Conservation (phyloP, 306 rosid species). For the Pterocarpus macrocarpus region DNA sequence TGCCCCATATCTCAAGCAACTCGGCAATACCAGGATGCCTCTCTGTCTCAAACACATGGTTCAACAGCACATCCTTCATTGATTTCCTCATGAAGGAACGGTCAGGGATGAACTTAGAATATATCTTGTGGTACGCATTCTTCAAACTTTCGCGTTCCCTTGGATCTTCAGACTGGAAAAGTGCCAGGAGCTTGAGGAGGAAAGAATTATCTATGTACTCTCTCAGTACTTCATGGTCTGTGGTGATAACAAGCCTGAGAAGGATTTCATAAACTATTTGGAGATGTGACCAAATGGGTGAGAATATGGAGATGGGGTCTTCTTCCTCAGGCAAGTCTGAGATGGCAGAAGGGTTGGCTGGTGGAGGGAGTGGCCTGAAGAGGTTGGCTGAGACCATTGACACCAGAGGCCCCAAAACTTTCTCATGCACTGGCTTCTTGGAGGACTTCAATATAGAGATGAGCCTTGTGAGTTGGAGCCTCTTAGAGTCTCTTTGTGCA, state of each 20-base stretch:
- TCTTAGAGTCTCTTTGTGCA: slow-evolving; percentile 67
- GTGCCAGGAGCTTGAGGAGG: slow-evolving; percentile 65
- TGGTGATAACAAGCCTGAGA: slow-evolving; percentile 56
- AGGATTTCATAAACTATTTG: slow-evolving; percentile 76
- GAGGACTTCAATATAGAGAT: slow-evolving; percentile 60
- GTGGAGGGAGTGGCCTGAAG: slow-evolving; percentile 85
- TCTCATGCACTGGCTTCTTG: slow-evolving; percentile 53
- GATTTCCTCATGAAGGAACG: slow-evolving; percentile 82
- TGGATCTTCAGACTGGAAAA: slow-evolving; percentile 79
- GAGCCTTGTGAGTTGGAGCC: slow-evolving; percentile 65
- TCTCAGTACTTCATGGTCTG: slow-evolving; percentile 53
- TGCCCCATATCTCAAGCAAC: slow-evolving; percentile 95
- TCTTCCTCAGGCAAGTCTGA: slow-evolving; percentile 69
- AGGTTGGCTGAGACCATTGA: slow-evolving; percentile 68
- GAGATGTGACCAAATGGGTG: slow-evolving; percentile 74
- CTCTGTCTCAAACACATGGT: slow-evolving; percentile 71
- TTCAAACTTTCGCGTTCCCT: slow-evolving; percentile 83
- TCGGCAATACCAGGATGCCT: slow-evolving; percentile 77
- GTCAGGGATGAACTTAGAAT: slow-evolving; percentile 59
- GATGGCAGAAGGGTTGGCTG: slow-evolving; percentile 46
- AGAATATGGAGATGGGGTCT: slow-evolving; percentile 56
- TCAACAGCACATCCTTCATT: slow-evolving; percentile 72
- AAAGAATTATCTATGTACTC: slow-evolving; percentile 56
- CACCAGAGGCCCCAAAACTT: slow-evolving; percentile 57
- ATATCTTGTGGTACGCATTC: slow-evolving; percentile 73